Base-by-base conservation (phyloP, 2,329 filamentous ascomycete genomes). In the Xylaria sp. region DNA sequence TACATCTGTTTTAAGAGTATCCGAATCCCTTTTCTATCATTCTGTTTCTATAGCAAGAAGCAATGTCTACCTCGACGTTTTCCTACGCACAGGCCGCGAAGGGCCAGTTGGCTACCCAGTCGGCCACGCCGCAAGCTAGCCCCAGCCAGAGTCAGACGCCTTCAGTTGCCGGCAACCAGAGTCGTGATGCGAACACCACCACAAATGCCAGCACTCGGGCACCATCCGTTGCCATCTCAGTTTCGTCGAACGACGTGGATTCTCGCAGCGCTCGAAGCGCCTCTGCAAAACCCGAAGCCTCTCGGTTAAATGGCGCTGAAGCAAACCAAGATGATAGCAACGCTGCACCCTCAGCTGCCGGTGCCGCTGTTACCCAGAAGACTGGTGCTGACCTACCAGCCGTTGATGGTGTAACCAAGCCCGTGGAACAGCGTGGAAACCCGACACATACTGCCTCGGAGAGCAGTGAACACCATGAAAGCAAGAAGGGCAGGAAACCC, bases 41-140 rank as follows among this genome's bases (percentile, higher is more conserved):
- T 62, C 49, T 50, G 55, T 59, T 55, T 58, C 55, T 62, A 59
- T 54, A 49, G 39, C 53, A 23, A 58, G 63, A 68, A 67, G 69
- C 68, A 54, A 85, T 84, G 83, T 81, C 82, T 65, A 74, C 75
- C 60, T 69, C 83, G 64, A 80, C 84, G 39, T 96, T 97, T 74
- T 97, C 93, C 61, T 97, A 97, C 76, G 93, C 93, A 70, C 92
- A 96, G 82, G 93, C 93, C 72, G 93, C 93, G 61, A 94, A 94
- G 76, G 91, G 92, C 71, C 83, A 88, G 69, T 78, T 83, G 58
- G 71, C 80, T 56, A 71, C 68, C 37, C 70, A 73, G 61, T 62
- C 71, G 30, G 62, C 66, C 54, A 62, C 68, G 39, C 66, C 71
- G 50, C 69, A 71, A 55, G 66, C 68, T 58, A 66, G 66, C 46